These are phyloP conservation scores for Lactarius sp. DNA, from an alignment of 768 basidiomycete genomes.

Conservation along the genomic window DNA sequence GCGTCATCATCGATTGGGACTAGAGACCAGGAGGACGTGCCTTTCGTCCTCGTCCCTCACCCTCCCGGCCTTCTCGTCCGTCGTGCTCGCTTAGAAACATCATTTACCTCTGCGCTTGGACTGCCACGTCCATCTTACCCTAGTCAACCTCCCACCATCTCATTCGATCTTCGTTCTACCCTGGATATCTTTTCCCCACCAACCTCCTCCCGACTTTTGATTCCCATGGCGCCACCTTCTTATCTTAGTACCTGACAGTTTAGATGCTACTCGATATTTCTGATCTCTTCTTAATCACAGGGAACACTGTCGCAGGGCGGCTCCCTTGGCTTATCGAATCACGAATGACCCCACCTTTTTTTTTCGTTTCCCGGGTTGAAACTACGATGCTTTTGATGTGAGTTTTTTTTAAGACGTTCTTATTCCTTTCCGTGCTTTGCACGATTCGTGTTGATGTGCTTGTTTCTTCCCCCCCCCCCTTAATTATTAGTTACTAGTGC, in stretches of 20 bases:
- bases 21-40: neutral
- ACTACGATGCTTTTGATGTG: neutral
- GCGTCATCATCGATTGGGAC: constrained; percentile 74
- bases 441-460: constrained; percentile 3
- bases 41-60: neutral
- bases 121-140: neutral
- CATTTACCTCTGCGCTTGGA: neutral
- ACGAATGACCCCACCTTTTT: neutral
- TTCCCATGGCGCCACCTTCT: constrained; percentile 15
- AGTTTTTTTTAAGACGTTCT: constrained; percentile 6
- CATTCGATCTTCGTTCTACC: neutral
- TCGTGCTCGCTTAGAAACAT: neutral
- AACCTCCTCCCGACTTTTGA: neutral
- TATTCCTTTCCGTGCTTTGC: constrained; percentile 19
- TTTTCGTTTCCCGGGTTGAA: neutral
- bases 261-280: constrained; percentile 1
- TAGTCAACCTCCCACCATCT: neutral
- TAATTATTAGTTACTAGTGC: neutral
- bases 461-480: neutral
- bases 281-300: neutral
- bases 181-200: constrained; percentile 12
- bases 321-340: neutral
- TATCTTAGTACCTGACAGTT: neutral
- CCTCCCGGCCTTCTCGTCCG: neutral
- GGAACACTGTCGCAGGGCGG: constrained; percentile 13